Percentiles rank a stretch among this genome's conserved stretches.
Conservation (phyloP, 78 protist genomes). For the Dictyostelium intermedium region DNA sequence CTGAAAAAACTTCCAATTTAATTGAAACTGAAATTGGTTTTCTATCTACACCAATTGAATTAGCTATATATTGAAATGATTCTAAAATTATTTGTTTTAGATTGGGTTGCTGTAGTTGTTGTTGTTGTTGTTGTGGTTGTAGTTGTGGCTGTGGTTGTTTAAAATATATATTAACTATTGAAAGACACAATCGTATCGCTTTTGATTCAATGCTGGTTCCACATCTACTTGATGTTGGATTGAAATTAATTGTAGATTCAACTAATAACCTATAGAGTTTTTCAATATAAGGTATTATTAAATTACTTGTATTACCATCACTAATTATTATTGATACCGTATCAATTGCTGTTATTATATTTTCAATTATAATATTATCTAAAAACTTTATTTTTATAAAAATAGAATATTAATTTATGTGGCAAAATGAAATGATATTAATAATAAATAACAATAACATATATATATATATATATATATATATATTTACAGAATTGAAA, state of each 20-base stretch:
- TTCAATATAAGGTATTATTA: neutral
- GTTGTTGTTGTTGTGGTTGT: too few relatives aligned
- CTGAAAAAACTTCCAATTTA: neutral
- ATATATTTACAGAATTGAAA: neutral
- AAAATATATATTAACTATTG: neutral
- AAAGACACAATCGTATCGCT: neutral
- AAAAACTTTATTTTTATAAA: neutral
- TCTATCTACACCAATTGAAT: neutral
- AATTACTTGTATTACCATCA: neutral
- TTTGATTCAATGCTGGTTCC: neutral
- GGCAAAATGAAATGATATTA: too few relatives aligned
- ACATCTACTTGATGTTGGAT: neutral
- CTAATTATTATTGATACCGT: neutral
- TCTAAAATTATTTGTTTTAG: neutral
- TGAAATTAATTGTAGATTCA: neutral
- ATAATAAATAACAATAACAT: neutral
- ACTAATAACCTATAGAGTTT: neutral
- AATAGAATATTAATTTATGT: neutral
- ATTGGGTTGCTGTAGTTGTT: too few relatives aligned
- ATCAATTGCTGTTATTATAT: neutral
- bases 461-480: too few relatives aligned
- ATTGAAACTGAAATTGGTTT: neutral
- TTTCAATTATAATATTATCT: neutral
- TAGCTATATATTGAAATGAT: neutral
- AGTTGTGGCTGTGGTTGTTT: too few relatives aligned